Percentiles rank a stretch among this genome's conserved stretches.
Conservation (phyloP, 345 rosid species). For the Brassica juncea region DNA sequence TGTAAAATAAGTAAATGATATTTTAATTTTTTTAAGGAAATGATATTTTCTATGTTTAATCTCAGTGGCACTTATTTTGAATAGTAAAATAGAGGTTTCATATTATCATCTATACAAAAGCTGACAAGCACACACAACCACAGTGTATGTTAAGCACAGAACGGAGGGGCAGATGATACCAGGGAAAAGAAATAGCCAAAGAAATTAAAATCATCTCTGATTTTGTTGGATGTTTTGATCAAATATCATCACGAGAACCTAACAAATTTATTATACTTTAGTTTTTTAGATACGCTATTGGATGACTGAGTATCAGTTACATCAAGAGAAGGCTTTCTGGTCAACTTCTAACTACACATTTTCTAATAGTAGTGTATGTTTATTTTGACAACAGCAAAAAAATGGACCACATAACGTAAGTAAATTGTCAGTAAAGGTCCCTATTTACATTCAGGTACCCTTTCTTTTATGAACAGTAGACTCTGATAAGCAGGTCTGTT, state of each 20-base stretch:
- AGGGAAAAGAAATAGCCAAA: neutral
- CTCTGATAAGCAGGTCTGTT: slow-evolving; percentile 28
- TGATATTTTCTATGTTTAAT: neutral
- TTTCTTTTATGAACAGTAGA: slow-evolving; percentile 38
- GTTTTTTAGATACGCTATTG: neutral
- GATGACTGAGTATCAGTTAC: neutral
- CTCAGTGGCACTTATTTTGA: neutral
- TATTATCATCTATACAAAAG: neutral
- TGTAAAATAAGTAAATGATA: neutral
- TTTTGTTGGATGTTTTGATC: neutral
- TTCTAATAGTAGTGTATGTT: neutral
- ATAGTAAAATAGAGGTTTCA: neutral
- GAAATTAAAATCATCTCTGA: neutral
- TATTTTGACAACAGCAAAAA: neutral
- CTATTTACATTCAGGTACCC: slow-evolving; percentile 27
- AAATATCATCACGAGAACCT: neutral
- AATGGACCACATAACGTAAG: neutral
- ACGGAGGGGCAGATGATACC: neutral
- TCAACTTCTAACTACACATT: neutral
- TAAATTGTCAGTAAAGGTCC: neutral
- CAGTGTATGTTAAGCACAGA: neutral
- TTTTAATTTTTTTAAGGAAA: neutral
- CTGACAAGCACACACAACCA: neutral
- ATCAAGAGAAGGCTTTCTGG: neutral
- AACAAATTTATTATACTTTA: neutral